Percentiles rank a stretch among this genome's conserved stretches.
Conservation (phyloP, 805 yeast genomes). For the Pichia paraexigua region DNA sequence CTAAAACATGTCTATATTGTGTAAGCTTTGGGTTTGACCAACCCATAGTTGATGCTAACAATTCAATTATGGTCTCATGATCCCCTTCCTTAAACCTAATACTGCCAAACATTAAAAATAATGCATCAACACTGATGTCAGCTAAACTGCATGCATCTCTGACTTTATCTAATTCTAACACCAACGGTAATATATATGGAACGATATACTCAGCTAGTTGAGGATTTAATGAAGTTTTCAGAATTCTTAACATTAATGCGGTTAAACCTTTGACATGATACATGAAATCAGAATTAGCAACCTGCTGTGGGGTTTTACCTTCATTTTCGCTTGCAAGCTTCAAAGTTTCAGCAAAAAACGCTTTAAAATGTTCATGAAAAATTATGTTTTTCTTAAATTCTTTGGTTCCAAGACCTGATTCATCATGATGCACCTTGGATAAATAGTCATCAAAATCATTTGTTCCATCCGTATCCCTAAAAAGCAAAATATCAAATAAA, state of each 20-base stretch:
- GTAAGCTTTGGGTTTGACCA: slow-evolving; percentile 38
- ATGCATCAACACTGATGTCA: slow-evolving; percentile 43
- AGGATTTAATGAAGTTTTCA: slow-evolving; percentile 46
- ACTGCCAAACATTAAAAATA: slow-evolving; percentile 40
- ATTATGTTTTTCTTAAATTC: slow-evolving; percentile 13
- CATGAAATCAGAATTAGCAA: slow-evolving; percentile 52
- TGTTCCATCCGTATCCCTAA: slow-evolving; percentile 11
- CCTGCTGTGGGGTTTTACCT: slow-evolving; percentile 43
- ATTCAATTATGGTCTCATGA: slow-evolving; percentile 34
- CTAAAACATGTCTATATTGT: slow-evolving; percentile 60
- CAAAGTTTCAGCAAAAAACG: slow-evolving; percentile 36
- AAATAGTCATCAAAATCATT: slow-evolving; percentile 32
- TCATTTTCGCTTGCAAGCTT: slow-evolving; percentile 27
- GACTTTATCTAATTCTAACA: slow-evolving; percentile 54
- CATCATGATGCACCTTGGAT: slow-evolving; percentile 27
- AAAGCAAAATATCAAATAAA: slow-evolving; percentile 32
- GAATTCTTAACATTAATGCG: slow-evolving; percentile 47
- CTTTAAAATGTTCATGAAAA: slow-evolving; percentile 32
- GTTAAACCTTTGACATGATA: slow-evolving; percentile 58
- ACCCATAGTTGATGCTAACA: slow-evolving; percentile 35
- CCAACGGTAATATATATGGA: slow-evolving; percentile 56
- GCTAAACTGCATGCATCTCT: slow-evolving; percentile 77
- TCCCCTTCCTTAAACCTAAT: slow-evolving; percentile 37
- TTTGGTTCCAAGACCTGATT: slow-evolving; percentile 19
- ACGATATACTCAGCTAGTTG: slow-evolving; percentile 46